Evolutionary conservation across 148 eudicot genomes (phyloP).

Genomic region (Agrostemma githago): DNA sequence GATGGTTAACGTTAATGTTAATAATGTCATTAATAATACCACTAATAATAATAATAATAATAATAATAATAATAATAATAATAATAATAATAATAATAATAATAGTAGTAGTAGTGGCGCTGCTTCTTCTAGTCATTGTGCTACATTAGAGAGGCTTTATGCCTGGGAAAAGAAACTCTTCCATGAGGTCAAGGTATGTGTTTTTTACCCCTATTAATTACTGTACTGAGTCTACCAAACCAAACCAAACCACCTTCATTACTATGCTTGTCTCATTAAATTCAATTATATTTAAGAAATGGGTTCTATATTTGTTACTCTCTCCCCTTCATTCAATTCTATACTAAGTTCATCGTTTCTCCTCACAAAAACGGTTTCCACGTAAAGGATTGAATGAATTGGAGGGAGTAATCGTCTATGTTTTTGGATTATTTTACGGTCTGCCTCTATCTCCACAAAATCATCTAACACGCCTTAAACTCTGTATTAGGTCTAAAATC

Average conservation of each 20-base stretch:
- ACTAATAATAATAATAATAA: not conserved
- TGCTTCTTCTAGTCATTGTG: slow-evolving; percentile 39
- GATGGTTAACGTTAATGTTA: slow-evolving; percentile 12
- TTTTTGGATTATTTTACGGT: too few relatives aligned
- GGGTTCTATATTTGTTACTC: not conserved
- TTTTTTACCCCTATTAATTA: not conserved
- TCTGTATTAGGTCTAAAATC: too few relatives aligned
- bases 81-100: slow-evolving; percentile 14
- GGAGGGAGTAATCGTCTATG: too few relatives aligned
- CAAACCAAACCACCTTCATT: slow-evolving; percentile 3
- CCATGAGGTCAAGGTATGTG: slow-evolving; percentile 74
- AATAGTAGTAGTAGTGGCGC: slow-evolving; percentile 16
- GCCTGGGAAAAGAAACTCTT: slow-evolving; percentile 97
- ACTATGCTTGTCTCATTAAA: not conserved
- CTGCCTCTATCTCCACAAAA: too few relatives aligned
- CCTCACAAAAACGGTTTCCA: too few relatives aligned
- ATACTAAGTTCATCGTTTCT: too few relatives aligned
- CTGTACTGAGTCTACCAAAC: not conserved
- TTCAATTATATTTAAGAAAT: not conserved
- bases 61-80: slow-evolving; percentile 14
- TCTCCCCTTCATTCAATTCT: too few relatives aligned
- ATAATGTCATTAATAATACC: not conserved
- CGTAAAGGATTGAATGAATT: too few relatives aligned
- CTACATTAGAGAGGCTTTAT: slow-evolving; percentile 82
- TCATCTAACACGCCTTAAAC: too few relatives aligned